Conservation (phyloP, 2,329 filamentous ascomycete genomes). For the Didymella segeticola region DNA sequence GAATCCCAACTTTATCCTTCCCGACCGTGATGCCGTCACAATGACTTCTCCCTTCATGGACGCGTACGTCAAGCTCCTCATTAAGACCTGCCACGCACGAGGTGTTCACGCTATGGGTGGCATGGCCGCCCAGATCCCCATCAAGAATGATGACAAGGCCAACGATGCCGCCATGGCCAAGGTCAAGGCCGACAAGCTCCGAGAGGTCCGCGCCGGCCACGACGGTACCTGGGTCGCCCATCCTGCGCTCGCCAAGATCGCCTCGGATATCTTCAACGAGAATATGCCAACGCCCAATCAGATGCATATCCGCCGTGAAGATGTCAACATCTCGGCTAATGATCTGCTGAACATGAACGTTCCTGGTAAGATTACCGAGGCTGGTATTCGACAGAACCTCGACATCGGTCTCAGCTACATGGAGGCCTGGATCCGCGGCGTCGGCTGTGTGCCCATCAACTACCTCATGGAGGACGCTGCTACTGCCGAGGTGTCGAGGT, state of each 20-base stretch:
- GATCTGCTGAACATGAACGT: conserved; percentile 99
- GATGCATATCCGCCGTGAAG: conserved; percentile 87
- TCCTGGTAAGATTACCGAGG: conserved; percentile 88
- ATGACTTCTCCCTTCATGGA: conserved; percentile 99
- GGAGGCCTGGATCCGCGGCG: conserved; percentile 95
- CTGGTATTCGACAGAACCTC: conserved; percentile 95
- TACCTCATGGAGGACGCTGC: conserved; percentile 98
- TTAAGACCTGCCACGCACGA: conserved; percentile 96
- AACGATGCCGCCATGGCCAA: conserved; percentile 95
- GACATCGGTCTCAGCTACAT: conserved; percentile 97
- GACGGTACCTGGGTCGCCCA: conserved; percentile 98
- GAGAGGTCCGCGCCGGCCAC: conserved; percentile 92
- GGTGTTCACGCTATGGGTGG: conserved; percentile 99
- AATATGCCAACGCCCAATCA: conserved; percentile 99
- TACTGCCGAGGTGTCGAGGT: conserved; percentile 92
- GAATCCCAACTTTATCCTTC: conserved; percentile 90
- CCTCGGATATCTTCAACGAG: conserved; percentile 93
- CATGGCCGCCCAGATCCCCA: conserved; percentile 98
- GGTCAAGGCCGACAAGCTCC: conserved; percentile 93
- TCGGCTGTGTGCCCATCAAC: conserved; percentile 97
- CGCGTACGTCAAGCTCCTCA: conserved; percentile 93
- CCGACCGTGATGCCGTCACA: conserved; percentile 87
- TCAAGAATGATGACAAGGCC: conserved; percentile 90
- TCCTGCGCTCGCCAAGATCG: conserved; percentile 86
- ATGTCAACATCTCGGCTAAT: conserved; percentile 83